Evolutionary conservation across 2,329 filamentous ascomycete genomes (phyloP).

Genomic region (Thelonectria blattea): DNA sequence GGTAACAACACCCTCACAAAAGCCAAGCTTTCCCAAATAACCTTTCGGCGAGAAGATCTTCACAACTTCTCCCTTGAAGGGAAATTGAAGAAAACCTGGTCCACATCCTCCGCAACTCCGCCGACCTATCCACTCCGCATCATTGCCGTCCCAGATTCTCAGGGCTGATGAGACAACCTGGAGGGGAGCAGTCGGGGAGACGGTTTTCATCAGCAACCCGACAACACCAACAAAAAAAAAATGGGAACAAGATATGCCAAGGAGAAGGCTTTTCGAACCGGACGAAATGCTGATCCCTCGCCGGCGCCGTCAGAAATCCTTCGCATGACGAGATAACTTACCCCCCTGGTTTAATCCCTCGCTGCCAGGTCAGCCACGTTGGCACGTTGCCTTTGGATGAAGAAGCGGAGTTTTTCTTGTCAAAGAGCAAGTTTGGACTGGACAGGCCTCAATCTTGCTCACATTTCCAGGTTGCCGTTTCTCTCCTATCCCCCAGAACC

Average conservation of each 20-base stretch:
- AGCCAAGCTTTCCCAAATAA: neutral
- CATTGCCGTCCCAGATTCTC: neutral
- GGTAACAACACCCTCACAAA: neutral
- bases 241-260: neutral
- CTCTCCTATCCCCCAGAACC: no score
- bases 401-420: neutral
- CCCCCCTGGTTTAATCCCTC: neutral
- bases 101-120: constrained; percentile 19
- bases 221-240: neutral
- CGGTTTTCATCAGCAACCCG: constrained; percentile 20
- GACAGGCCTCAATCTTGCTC: neutral
- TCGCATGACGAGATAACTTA: neutral
- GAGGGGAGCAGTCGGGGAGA: constrained; percentile 7
- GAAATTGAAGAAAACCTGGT: constrained; percentile 10
- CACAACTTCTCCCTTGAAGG: neutral
- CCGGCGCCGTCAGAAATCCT: neutral
- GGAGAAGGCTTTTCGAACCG: neutral
- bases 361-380: neutral
- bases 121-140: constrained; percentile 7
- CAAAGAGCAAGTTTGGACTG: no score
- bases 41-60: neutral
- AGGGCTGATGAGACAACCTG: neutral
- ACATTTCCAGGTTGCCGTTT: no score
- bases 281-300: neutral
- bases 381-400: neutral